Percentiles rank a stretch among this genome's conserved stretches.
Evolutionary conservation across 176 grass and related monocot species (phyloP).

Genomic region (Pontederia paniculata): DNA sequence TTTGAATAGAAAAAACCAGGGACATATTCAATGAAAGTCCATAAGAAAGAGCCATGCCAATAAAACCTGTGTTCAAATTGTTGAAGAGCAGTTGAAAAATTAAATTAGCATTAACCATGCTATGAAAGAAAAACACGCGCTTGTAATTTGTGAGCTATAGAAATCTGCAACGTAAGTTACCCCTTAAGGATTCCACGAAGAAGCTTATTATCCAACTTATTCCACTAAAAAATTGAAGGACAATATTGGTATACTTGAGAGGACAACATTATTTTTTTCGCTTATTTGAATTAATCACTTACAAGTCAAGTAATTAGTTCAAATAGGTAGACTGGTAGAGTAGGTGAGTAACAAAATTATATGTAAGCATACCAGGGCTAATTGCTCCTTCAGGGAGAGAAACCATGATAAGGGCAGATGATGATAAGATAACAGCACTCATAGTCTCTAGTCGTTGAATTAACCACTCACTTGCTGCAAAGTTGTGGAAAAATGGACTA

Average conservation of each 20-base stretch:
- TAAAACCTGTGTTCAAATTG: constrained; percentile 46
- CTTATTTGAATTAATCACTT: too few relatives aligned
- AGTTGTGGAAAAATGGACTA: constrained; percentile 71
- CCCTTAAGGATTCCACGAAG: too few relatives aligned
- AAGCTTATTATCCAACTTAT: too few relatives aligned
- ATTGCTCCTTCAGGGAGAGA: constrained; percentile 76
- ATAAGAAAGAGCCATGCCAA: constrained; percentile 92
- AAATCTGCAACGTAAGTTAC: too few relatives aligned
- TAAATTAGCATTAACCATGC: background rate
- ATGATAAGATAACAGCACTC: constrained; percentile 61
- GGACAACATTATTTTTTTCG: too few relatives aligned
- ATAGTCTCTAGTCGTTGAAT: constrained; percentile 74
- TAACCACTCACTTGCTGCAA: constrained; percentile 75
- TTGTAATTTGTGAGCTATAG: too few relatives aligned
- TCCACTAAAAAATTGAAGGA: too few relatives aligned
- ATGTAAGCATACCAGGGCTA: constrained; percentile 42
- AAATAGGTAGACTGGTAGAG: too few relatives aligned
- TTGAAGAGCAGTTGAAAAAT: background rate
- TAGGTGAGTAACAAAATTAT: too few relatives aligned
- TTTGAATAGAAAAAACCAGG: constrained; percentile 68
- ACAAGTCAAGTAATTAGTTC: too few relatives aligned
- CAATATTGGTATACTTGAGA: too few relatives aligned
- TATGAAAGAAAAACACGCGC: too few relatives aligned
- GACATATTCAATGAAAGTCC: constrained; percentile 77
- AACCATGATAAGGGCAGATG: constrained; percentile 64